A percentile compares a stretch with the other conserved stretches of the same genome.
phyloP scores from a whole-genome alignment of 164 flowering plant genomes.

The Pachysandra terminalis region DNA sequence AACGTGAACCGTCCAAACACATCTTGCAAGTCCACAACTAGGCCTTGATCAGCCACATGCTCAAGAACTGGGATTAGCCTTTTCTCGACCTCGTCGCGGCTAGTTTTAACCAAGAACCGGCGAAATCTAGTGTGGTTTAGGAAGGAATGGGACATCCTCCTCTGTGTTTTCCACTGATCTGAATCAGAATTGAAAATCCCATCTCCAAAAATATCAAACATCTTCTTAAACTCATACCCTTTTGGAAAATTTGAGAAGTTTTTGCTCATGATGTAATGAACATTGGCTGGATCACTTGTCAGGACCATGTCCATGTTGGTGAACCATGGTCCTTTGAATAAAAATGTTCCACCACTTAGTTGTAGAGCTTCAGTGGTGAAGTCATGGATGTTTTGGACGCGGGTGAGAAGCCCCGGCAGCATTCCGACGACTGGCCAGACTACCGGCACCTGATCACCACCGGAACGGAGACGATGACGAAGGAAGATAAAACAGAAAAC shows the following conservation, averaged over 20 bases:
- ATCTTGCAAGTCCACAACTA: constrained; percentile 38
- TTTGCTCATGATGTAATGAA: constrained; percentile 32
- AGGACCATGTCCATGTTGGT: constrained; percentile 17
- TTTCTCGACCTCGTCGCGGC: constrained; percentile 18
- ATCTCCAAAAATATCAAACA: constrained; percentile 38
- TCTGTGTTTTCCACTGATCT: constrained; percentile 27
- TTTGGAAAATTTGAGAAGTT: constrained; percentile 38
- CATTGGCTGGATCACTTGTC: constrained; percentile 32
- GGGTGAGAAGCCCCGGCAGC: constrained; percentile 19
- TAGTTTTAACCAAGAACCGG: constrained; percentile 9
- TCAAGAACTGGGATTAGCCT: constrained; percentile 39
- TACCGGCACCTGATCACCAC: background rate
- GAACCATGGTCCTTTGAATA: constrained; percentile 42
- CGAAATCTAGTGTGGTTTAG: constrained; percentile 12
- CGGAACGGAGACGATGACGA: background rate
- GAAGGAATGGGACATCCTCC: constrained; percentile 15
- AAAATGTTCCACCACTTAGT: constrained; percentile 20
- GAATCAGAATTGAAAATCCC: constrained; percentile 39
- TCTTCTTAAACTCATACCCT: constrained; percentile 29
- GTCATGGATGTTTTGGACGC: constrained; percentile 20
- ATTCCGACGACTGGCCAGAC: constrained; percentile 28
- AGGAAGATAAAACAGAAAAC: constrained; percentile 8
- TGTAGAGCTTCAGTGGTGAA: constrained; percentile 12
- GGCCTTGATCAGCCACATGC: background rate
- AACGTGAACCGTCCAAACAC: constrained; percentile 33